Evolutionary conservation across 805 yeast genomes (phyloP).

Genomic region (Metschnikowia shivogae): DNA sequence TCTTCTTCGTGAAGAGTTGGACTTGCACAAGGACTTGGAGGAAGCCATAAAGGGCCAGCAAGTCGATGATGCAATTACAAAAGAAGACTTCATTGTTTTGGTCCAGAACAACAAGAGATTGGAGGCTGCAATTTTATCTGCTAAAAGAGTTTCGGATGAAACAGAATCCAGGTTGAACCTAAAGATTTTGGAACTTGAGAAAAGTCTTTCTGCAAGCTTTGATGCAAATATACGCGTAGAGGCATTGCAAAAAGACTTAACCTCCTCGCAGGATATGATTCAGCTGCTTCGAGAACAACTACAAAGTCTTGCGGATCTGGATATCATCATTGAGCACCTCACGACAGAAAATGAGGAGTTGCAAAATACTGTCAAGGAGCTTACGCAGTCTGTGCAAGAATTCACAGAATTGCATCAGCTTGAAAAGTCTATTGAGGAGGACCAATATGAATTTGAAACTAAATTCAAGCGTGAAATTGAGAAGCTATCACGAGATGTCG

Average conservation of each 20-base stretch:
- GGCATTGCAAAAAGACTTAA: constrained; percentile 11
- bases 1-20: constrained; percentile 33
- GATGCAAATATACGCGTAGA: constrained; percentile 2
- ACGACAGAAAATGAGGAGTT: constrained; percentile 36
- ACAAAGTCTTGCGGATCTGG: constrained; percentile 34
- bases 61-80: constrained; percentile 10
- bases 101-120: constrained; percentile 34
- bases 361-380: constrained; percentile 23
- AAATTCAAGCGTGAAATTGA: constrained; percentile 3
- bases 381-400: constrained; percentile 40
- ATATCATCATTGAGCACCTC: constrained; percentile 30
- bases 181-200: constrained; percentile 3
- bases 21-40: constrained; percentile 35
- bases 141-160: constrained; percentile 22
- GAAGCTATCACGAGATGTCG: neutral
- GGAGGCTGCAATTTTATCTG: constrained; percentile 38
- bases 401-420: constrained; percentile 47
- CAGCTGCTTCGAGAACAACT: constrained; percentile 27
- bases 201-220: neutral
- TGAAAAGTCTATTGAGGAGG: constrained; percentile 48
- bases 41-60: constrained; percentile 23
- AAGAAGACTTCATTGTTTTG: constrained; percentile 20
- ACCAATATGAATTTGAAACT: constrained; percentile 39
- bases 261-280: constrained; percentile 23
- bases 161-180: constrained; percentile 18